Evolutionary conservation across 1,284 basidiomycete species (phyloP), one percentile per base, ranked within the genome.

Genomic region (Phylloboletellus chloephorus): DNA sequence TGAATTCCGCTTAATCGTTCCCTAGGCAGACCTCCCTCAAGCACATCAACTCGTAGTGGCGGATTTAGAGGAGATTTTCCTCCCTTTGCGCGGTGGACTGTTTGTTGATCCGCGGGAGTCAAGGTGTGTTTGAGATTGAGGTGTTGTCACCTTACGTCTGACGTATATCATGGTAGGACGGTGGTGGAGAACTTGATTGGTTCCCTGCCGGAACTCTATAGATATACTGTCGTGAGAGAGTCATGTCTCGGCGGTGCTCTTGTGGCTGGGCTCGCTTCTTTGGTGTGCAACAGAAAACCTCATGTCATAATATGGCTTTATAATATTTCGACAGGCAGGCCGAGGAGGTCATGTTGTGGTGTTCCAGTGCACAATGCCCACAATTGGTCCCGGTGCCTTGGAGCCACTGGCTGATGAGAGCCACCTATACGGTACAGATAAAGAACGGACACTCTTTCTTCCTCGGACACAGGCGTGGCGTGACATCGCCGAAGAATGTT

Each of bases 1-100:
- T 22, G 47, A 46, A 43, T 36, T 39, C 29, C 48, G 16, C 48
- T 56, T 7, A 46, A 47, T 29, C 34, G 19, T 39, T 43, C 21
- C 43, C 42, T 37, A 82, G 87, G 71, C 80, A 58, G 63, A 61
- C 42, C 61, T 71, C 24, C 73, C 79, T 46, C 67, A 73, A 47
- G 76, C 83, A 1, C 75, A 79, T 38, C 88, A 96, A 74, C 71
- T 95, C 29, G 79, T 98, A 30, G 79, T 98, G 5, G 71, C 88
- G 1, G 96, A 98, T 58, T 68, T 98, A 24, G 79, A 94, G 17
- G 96, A 98, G 52, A 82, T 93, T 20, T 98, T 95, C 62, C 67
- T 90, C 2, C 96, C 96, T 0, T 66, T 94, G 24, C 73, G 71
- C 24, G 69, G 74, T 9, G 86, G 85, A 1, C 71, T 96, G 32